Conservation (phyloP, 208 protist genomes). For the Acanthamoeba divionensis region DNA sequence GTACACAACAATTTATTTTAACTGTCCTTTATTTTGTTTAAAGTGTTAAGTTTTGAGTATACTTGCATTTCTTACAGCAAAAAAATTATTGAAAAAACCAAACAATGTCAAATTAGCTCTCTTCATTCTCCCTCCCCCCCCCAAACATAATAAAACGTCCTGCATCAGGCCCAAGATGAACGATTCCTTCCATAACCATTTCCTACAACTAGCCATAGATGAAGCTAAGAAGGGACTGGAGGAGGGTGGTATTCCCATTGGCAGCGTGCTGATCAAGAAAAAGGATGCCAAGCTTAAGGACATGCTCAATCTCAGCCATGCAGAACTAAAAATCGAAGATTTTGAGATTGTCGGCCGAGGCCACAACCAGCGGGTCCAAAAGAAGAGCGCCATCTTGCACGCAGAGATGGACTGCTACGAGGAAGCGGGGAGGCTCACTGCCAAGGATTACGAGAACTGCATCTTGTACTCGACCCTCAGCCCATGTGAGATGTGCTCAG, state of each 20-base stretch:
- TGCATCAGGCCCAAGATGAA: no score
- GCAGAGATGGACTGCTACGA: conserved; percentile 36
- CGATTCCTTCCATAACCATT: not conserved
- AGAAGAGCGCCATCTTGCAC: conserved; percentile 32
- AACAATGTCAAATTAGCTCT: no score
- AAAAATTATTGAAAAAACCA: no score
- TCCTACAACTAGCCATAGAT: not conserved
- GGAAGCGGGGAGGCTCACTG: not conserved
- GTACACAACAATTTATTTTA: no score
- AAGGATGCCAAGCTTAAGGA: not conserved
- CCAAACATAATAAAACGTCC: no score
- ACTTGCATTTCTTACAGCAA: no score
- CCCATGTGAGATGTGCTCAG: conserved; percentile 55
- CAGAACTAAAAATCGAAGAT: no score
- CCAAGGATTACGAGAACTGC: not conserved
- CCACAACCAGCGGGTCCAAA: conserved; percentile 58
- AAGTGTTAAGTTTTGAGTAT: no score
- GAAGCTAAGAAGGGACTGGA: not conserved
- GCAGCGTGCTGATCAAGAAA: not conserved
- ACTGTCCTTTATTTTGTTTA: no score
- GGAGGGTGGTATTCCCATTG: conserved; percentile 42
- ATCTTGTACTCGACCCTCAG: conserved; percentile 57
- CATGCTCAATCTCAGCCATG: no score
- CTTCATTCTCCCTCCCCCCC: no score
- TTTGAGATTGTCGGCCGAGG: conserved; percentile 47